Percentiles rank a stretch among this genome's conserved stretches.
phyloP scores from a whole-genome alignment of 202 grass and related monocot species.

The Brachypodium distachyon region DNA sequence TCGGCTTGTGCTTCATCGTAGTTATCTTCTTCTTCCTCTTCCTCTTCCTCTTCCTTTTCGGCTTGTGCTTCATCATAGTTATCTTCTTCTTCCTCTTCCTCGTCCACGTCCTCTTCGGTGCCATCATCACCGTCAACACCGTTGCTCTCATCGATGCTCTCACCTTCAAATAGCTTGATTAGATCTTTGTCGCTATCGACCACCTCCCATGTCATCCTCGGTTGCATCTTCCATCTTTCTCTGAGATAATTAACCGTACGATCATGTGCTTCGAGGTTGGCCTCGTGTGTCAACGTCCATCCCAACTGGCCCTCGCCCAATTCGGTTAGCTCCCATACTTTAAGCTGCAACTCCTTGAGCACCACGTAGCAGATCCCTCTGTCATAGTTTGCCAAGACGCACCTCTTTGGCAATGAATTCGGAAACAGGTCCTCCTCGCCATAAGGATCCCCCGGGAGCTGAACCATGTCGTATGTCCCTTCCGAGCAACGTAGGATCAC shows the following conservation, averaged over 20 bases:
- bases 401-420: not conserved
- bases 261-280: not conserved
- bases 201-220: not conserved
- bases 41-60: not conserved
- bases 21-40: not conserved
- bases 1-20: not conserved
- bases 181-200: not conserved
- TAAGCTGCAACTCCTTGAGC: not conserved
- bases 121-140: not conserved
- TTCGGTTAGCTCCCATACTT: not conserved
- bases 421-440: not conserved
- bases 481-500: not conserved
- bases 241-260: not conserved
- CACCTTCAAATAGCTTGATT: not conserved
- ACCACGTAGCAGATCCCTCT: not conserved
- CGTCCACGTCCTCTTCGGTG: not conserved
- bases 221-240: not conserved
- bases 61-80: not conserved
- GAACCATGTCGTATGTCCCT: not conserved
- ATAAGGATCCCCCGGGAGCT: not conserved
- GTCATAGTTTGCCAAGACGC: not conserved
- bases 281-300: not conserved
- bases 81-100: not conserved
- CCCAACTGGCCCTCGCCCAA: not conserved
- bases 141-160: not conserved